Evolutionary conservation across 116 monocot species (phyloP).

Genomic region (Phalaenopsis hybrid): DNA sequence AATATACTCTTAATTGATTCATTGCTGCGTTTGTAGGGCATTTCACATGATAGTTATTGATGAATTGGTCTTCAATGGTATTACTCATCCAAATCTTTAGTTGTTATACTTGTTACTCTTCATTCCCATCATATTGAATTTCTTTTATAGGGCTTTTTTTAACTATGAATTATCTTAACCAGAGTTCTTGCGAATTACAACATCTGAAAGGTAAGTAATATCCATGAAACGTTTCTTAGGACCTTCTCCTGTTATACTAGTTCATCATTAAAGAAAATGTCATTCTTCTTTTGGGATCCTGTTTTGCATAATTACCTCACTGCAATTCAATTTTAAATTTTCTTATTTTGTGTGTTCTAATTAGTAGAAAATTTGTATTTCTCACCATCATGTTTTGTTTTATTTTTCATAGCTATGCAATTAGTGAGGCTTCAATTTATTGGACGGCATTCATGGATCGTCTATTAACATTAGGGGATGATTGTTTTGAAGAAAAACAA

Average conservation of each 20-base stretch:
- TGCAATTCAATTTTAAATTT: neutral
- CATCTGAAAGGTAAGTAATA: neutral
- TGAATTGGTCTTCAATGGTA: too few species aligned
- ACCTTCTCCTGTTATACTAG: neutral
- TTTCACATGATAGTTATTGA: too few species aligned
- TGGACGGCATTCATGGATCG: conserved; percentile 59
- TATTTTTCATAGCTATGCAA: conserved; percentile 25
- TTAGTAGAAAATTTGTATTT: conserved; percentile 25
- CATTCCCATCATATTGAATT: too few species aligned
- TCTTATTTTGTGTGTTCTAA: conserved; percentile 20
- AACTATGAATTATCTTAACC: too few species aligned
- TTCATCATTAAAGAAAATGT: neutral
- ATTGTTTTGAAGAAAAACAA: conserved; percentile 24
- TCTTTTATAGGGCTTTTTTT: too few species aligned
- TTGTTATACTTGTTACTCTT: too few species aligned
- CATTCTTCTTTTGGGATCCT: neutral
- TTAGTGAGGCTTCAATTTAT: conserved; percentile 34
- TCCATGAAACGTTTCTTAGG: neutral
- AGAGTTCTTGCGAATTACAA: too few species aligned
- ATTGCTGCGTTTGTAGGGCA: too few species aligned
- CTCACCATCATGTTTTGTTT: neutral
- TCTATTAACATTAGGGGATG: conserved; percentile 32
- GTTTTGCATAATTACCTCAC: neutral
- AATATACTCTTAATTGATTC: too few species aligned
- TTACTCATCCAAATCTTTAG: too few species aligned